phyloP scores from a whole-genome alignment of 352 stramenopile genomes.

The Phytopythium delawarense region DNA sequence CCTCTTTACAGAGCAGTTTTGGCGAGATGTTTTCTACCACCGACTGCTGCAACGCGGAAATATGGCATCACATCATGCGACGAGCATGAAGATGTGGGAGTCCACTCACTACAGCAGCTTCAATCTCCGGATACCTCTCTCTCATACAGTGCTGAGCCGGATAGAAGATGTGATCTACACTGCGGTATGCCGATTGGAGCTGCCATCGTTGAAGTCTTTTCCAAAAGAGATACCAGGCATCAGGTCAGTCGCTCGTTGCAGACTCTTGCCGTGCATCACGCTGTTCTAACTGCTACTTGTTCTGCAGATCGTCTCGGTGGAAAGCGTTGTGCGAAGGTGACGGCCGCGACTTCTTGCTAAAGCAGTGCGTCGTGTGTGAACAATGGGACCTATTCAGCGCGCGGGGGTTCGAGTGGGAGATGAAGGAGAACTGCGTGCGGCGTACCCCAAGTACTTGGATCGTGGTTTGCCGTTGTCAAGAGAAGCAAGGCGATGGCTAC shows the following conservation, averaged over 20 bases:
- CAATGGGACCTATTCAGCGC: slow-evolving; percentile 26
- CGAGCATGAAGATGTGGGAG: slow-evolving; percentile 1
- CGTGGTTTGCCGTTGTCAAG: slow-evolving; percentile 28
- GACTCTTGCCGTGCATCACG: too few relatives aligned
- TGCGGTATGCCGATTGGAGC: slow-evolving; percentile 16
- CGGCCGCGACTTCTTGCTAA: slow-evolving; percentile 18
- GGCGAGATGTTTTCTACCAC: slow-evolving; percentile 22
- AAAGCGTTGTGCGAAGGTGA: slow-evolving; percentile 26
- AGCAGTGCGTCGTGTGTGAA: slow-evolving; percentile 36
- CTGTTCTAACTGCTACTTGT: not conserved
- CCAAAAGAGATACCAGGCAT: slow-evolving; percentile 7
- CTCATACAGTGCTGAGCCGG: slow-evolving; percentile 13
- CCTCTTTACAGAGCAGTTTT: slow-evolving; percentile 25
- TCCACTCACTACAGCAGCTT: not conserved
- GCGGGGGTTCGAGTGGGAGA: slow-evolving; percentile 23
- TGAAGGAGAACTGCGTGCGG: slow-evolving; percentile 17
- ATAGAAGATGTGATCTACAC: slow-evolving; percentile 16
- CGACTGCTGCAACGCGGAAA: slow-evolving; percentile 4
- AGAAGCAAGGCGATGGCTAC: not conserved
- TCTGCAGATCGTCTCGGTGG: slow-evolving; percentile 15
- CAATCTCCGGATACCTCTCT: slow-evolving; percentile 10
- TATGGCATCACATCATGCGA: not conserved
- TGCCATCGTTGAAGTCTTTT: not conserved
- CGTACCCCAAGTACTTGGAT: slow-evolving; percentile 40
- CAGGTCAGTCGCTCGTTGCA: slow-evolving; percentile 6